Conservation (phyloP, 2,329 filamentous ascomycete genomes). For the Verticillium tricorpus region DNA sequence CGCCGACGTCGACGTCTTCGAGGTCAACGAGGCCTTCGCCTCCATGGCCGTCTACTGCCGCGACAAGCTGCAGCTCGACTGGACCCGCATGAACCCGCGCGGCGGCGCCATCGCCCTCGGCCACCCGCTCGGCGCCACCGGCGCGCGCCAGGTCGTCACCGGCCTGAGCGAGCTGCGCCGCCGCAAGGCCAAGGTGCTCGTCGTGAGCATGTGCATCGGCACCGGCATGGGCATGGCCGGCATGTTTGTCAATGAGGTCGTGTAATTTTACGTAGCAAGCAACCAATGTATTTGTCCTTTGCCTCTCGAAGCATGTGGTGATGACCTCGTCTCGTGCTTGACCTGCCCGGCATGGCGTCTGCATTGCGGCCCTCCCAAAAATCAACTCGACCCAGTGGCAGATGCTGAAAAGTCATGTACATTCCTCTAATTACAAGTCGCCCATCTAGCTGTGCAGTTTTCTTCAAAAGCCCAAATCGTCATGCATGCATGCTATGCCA, state of each 20-base stretch:
- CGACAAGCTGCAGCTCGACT: conserved; percentile 65
- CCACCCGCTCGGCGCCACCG: conserved; percentile 77
- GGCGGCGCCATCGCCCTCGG: conserved; percentile 81
- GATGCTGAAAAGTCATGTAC: background rate
- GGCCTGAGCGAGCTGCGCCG: conserved; percentile 80
- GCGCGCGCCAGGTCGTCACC: conserved; percentile 79
- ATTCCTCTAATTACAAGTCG: background rate
- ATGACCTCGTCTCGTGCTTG: too few species aligned
- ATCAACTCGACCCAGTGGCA: background rate
- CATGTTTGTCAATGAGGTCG: conserved; percentile 56
- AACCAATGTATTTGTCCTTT: background rate
- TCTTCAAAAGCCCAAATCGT: background rate
- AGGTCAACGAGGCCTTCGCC: conserved; percentile 97
- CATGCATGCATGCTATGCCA: background rate
- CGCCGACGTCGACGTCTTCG: conserved; percentile 81
- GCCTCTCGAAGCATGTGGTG: too few species aligned
- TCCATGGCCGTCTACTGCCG: conserved; percentile 96
- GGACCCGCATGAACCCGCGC: conserved; percentile 73
- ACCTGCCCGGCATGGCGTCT: too few species aligned
- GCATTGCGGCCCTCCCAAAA: too few species aligned
- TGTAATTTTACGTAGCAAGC: conserved; percentile 6
- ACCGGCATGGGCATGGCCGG: conserved; percentile 67
- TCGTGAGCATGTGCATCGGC: conserved; percentile 87
- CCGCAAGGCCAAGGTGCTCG: conserved; percentile 81
- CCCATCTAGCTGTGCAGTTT: background rate